Evolutionary conservation across 495 filamentous ascomycete genomes (phyloP), one percentile per base, ranked within the genome.

Genomic region (Penicillium herquei): DNA sequence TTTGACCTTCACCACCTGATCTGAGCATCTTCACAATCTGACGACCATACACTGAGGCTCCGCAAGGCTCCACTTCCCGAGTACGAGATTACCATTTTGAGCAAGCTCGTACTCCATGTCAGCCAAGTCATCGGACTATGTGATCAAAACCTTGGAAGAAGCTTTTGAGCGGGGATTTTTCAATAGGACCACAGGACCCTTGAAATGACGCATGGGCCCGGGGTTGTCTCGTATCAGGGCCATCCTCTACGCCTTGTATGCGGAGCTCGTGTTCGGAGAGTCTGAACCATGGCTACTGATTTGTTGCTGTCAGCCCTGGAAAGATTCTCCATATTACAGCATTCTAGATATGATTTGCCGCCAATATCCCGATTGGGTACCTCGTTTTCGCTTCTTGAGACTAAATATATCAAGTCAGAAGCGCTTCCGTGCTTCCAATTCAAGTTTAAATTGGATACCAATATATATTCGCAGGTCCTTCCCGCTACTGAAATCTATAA

Each of bases 331-430:
- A 26, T 26, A 26, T 26, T 1, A 26, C 21, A 26, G 21, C 21
- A 26, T 26, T 2, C 21, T 26, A 4, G 21, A 37, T 37, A 13
- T 37, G 11, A 6, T 39, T 44, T 32, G 41, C 41, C 32, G 32
- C 1, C 26, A 17, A 2, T 39, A 52, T 55, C 55, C 59, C 55
- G 37, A 62, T 49, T 16, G 44, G 56, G 59, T 42, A 62, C 53
- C 40, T 62, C 59, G 59, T 62, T 55, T 58, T 62, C 55, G 59
- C 59, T 62, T 62, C 46, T 51, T 31, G 21, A 26, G 21, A 26
- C n/a, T 52, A 17, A 33, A 31, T 21, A 6, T 17, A 26, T 26
- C 21, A 26, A 26, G 2, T 26, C 21, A 26, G 21, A 26, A 26
- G 21, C 21, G 4, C 21, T 26, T 26, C 2, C 1, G 21, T 26